These are phyloP conservation scores for Kodamaea sagamina DNA, from an alignment of 805 yeast species.

Conservation along the genomic window DNA sequence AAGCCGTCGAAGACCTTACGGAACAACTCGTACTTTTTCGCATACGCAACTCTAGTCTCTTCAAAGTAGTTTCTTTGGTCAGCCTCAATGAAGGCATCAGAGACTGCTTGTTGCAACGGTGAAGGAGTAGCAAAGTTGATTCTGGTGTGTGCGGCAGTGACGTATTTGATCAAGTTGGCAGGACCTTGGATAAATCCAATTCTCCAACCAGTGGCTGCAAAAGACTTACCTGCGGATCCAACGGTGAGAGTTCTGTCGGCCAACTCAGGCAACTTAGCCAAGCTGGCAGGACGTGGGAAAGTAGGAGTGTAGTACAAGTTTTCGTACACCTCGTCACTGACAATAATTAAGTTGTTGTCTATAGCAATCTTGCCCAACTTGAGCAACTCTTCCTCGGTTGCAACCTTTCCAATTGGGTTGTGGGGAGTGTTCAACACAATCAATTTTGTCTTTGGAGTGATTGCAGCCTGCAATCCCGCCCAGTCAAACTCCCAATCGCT, in stretches of 20 bases:
- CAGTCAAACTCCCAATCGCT: slow-evolving; percentile 87
- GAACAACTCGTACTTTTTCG: slow-evolving; percentile 70
- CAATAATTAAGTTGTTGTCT: slow-evolving; percentile 74
- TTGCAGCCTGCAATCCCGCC: slow-evolving; percentile 69
- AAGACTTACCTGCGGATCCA: slow-evolving; percentile 96
- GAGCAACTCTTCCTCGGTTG: slow-evolving; percentile 70
- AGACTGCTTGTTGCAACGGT: slow-evolving; percentile 90
- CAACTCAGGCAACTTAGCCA: slow-evolving; percentile 67
- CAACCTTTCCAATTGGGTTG: slow-evolving; percentile 93
- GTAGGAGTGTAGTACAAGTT: slow-evolving; percentile 68
- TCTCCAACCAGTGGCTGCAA: slow-evolving; percentile 99
- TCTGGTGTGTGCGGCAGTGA: slow-evolving; percentile 87
- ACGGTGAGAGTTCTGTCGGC: slow-evolving; percentile 80
- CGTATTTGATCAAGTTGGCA: slow-evolving; percentile 77
- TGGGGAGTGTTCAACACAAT: slow-evolving; percentile 92
- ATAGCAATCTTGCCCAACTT: slow-evolving; percentile 82
- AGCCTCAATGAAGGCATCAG: slow-evolving; percentile 71
- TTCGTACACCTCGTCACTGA: slow-evolving; percentile 96
- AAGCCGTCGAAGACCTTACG: slow-evolving; percentile 80
- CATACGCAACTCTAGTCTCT: slow-evolving; percentile 65
- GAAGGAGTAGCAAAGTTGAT: slow-evolving; percentile 90
- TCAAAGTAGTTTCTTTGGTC: slow-evolving; percentile 65
- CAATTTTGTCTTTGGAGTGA: slow-evolving; percentile 76
- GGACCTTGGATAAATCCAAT: slow-evolving; percentile 94
- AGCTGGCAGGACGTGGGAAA: slow-evolving; percentile 82